Base-by-base conservation (phyloP, 1,284 basidiomycete species). In the Ceratobasidium theobromae region DNA sequence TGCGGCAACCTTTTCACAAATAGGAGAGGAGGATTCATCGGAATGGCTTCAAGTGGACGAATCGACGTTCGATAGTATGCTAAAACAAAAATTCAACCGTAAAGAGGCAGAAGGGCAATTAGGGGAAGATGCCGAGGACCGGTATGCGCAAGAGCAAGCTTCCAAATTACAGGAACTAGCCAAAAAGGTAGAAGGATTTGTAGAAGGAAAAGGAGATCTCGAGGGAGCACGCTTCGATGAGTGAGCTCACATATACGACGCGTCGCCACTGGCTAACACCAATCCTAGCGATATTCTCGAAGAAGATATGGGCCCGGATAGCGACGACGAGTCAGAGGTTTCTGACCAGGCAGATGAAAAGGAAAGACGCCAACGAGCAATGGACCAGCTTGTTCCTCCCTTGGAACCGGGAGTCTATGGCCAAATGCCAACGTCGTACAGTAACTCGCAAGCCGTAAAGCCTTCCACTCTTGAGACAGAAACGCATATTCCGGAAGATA, bases 221-320 rank as follows among this genome's bases (percentile, higher is more conserved):
- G 87, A 93, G 71, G 95, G 95, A 1, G 95, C 93, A 0, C 77
- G 81, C 69, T 95, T 98, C 72, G 85, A 88, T 54, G 94, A 95
- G 93, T 96, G 76, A 73, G 90, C 78, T 9, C 18, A 45, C 18
- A 21, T 21, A 14, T 21, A 11, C 6, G 18, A 58, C 43, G n/a
- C 27, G 9, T 38, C 23, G 32, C 18, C 25, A 9, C 21, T 27
- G 51, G 5, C 35, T 65, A 12, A 54, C 28, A 12, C 41, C 9
- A 21, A n/a, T 53, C 33, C 4, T 30, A 69, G 69, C 43, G 69
- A 69, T 32, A 52, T 66, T 51, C 60, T 69, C 6, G 62, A 58
- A 11, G 53, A 69, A 38, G 68, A 66, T 27, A 27, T 55, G 8
- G 33, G 58, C 2, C 65, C 57, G n/a, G 66, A 65, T 41, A 76